Base-by-base conservation (phyloP, 805 yeast genomes). In the Candida sanyiensis region DNA sequence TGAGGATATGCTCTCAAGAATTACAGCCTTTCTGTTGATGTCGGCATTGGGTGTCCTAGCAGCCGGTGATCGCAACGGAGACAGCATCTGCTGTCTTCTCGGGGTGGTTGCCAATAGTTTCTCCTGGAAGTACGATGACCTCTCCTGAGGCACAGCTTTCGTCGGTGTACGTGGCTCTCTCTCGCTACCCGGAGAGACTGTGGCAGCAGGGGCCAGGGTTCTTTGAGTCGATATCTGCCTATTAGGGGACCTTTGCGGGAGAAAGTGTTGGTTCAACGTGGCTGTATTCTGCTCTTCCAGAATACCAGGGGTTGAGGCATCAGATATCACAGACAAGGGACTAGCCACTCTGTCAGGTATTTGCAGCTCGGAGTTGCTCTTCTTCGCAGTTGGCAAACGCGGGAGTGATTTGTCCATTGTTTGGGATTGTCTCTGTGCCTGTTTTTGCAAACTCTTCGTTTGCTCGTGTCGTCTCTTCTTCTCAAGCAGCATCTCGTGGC, bases 401-500 rank as follows among this genome's bases (percentile, higher is more conserved):
- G 54, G 58, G 27, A 51, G 39, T 13, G 51, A 46, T 35, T 49
- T 54, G 29, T 46, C 50, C 27, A 43, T 35, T 9, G 44, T 30
- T 27, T 35, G 38, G 22, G 49, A 40, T 16, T 25, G 30, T 23
- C 49, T 46, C 26, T 48, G 47, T 31, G 48, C 26, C 34, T 18
- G 17, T 13, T 48, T 24, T 31, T 21, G 22, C 8, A 28, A 6
- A 6, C 51, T 45, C 59, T 43, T 51, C 52, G 48, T 78, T 83
- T 48, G 79, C 74, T 48, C 75, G 48, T 80, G 75, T 46, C 74
- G 70, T 49, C 77, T 79, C 63, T 87, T 81, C 55, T 80, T 81
- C 32, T 81, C 88, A 56, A 89, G 62, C 43, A 90, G 64, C 48
- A 78, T 74, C 54, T 86, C 89, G 62, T 93, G 97, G 59, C 98